Evolutionary conservation across 73 alveolate species (phyloP).

Genomic region (Symbiodinium pilosum): DNA sequence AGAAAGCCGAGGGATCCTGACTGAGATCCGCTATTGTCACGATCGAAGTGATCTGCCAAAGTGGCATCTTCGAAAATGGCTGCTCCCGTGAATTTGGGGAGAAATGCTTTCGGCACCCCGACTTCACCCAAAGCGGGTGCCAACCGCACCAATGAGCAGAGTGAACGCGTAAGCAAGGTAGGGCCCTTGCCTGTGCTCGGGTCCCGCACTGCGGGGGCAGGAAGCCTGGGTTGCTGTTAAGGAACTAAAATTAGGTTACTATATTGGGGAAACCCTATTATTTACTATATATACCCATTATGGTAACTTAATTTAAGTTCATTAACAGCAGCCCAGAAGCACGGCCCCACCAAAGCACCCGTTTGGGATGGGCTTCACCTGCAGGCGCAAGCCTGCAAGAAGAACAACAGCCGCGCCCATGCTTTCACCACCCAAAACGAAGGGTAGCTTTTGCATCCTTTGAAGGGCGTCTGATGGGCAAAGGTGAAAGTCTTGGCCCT

Average conservation of each 20-base stretch:
- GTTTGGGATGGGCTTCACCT: background rate
- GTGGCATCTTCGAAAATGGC: background rate
- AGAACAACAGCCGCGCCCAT: background rate
- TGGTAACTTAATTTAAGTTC: too few species aligned
- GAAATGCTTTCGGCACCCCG: background rate
- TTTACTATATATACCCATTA: too few species aligned
- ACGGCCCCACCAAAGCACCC: background rate
- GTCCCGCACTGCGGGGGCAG: background rate
- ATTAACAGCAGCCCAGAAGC: too few species aligned
- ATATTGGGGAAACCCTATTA: too few species aligned
- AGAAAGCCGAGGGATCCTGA: background rate
- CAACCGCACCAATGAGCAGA: background rate
- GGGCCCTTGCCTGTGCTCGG: constrained; percentile 2
- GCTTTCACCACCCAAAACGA: background rate
- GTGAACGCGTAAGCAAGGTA: background rate
- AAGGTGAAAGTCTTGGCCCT: background rate
- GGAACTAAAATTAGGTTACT: too few species aligned
- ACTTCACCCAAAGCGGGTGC: background rate
- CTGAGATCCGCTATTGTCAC: background rate
- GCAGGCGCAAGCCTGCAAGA: background rate
- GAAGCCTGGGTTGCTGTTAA: too few species aligned
- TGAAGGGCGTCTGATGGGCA: background rate
- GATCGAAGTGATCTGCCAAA: background rate
- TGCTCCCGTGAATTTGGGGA: background rate
- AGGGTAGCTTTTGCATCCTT: background rate